Conservation (phyloP, 176 grass and related monocot genomes). For the Chloris gayana region DNA sequence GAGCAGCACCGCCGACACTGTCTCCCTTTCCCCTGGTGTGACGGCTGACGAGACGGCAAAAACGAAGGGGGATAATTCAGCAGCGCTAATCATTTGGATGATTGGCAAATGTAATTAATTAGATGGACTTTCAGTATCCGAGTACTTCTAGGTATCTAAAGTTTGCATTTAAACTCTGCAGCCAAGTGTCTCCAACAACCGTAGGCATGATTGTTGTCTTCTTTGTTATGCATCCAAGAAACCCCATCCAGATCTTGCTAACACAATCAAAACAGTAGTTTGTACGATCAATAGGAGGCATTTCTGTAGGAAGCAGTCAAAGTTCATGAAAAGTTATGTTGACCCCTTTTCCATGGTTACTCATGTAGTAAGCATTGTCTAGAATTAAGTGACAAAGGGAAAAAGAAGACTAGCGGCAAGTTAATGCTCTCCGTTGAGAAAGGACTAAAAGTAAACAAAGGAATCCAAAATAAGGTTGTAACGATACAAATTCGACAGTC, state of each 20-base stretch:
- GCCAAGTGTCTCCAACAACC: conserved; percentile 13
- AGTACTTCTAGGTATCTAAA: neutral
- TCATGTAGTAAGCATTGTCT: neutral
- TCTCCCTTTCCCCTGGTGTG: neutral
- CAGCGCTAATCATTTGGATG: neutral
- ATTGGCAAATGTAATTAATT: neutral
- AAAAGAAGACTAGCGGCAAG: too few relatives aligned
- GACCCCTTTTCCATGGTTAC: neutral
- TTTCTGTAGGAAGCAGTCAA: neutral
- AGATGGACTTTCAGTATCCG: neutral
- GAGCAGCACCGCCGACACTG: conserved; percentile 6
- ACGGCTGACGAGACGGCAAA: neutral
- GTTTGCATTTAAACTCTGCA: conserved; percentile 11
- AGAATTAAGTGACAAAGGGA: neutral
- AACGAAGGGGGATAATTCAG: neutral
- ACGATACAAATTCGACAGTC: too few relatives aligned
- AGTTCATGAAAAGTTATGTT: neutral
- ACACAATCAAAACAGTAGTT: neutral
- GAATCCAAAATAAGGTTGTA: too few relatives aligned
- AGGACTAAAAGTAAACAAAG: too few relatives aligned
- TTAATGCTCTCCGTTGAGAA: too few relatives aligned
- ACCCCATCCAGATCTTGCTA: neutral
- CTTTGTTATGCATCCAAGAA: neutral
- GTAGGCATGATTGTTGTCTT: neutral
- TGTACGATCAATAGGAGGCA: too few relatives aligned